phyloP scores from a whole-genome alignment of 176 grass and related monocot genomes.

The Carex kokanica region DNA sequence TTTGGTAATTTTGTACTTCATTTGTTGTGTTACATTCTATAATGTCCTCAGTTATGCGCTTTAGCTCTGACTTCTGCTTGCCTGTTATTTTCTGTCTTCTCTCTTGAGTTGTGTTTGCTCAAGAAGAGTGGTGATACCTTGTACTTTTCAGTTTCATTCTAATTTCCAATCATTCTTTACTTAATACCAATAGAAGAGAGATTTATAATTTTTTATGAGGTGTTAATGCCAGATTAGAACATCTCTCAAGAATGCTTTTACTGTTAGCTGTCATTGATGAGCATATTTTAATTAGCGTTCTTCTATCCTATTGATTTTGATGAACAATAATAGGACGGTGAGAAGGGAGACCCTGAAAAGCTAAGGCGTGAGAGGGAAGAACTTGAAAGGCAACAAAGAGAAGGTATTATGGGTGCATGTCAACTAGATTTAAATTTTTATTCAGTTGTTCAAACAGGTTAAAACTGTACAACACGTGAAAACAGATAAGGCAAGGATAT shows the following conservation, averaged over 20 bases:
- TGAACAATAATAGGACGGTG: slow-evolving; percentile 53
- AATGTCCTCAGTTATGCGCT: not conserved
- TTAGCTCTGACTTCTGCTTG: not conserved
- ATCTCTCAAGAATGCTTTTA: not conserved
- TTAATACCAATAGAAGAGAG: not conserved
- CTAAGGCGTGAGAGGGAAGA: slow-evolving; percentile 52
- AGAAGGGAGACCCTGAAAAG: slow-evolving; percentile 43
- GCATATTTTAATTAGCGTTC: not conserved
- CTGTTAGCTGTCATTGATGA: not conserved
- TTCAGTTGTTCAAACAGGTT: not conserved
- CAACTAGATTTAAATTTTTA: slow-evolving; percentile 1
- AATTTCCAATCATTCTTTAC: too few species aligned
- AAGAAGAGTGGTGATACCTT: not conserved
- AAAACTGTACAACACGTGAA: not conserved
- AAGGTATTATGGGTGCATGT: slow-evolving; percentile 50
- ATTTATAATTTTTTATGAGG: not conserved
- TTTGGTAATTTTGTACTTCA: not conserved
- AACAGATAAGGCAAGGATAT: slow-evolving; percentile 73
- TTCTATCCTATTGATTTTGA: not conserved
- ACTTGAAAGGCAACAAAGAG: slow-evolving; percentile 79
- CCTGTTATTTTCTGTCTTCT: not conserved
- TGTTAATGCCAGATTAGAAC: not conserved
- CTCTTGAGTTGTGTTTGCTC: not conserved
- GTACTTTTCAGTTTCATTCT: not conserved
- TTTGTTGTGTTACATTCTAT: not conserved